Base-by-base conservation (phyloP, 768 basidiomycete genomes). In the Leccinum boreale region DNA sequence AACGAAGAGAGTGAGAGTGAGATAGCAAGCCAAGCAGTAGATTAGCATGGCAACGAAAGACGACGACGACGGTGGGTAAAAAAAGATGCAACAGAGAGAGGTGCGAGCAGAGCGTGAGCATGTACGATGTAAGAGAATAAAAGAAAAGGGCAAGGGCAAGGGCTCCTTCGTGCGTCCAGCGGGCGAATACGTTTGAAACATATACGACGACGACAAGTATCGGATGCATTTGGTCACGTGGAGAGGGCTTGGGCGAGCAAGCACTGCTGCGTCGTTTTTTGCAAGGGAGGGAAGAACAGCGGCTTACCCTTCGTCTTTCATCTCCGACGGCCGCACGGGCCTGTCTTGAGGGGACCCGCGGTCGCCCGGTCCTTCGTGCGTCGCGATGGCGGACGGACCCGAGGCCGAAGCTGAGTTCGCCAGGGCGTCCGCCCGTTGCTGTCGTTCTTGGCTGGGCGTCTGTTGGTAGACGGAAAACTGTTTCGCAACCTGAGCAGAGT, bases 251-350 rank as follows among this genome's bases (percentile, higher is more conserved):
- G 53, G 56, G 52, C 56, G 56, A 50, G 55, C 60, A 47, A 61
- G 58, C 54, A 57, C 62, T 31, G 49, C 53, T 31, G 49, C 53
- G 61, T 67, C 50, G 35, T 56, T 50, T 31, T n/a, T n/a, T 31
- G 53, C 52, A 60, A 61, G 65, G 28, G 52, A 42, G 26, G n/a
- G 55, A 42, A 42, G n/a, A 58, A 50, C 58, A 61, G 61, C 55
- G 58, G 78, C 89, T 87, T 80, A 91, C 89, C 89, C 89, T 79
- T 85, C 85, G 69, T 91, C 89, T 59, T 87, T 85, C 86, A 87
- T 87, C 70, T 90, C 88, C 19, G 83, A 83, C 9, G 85, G 85
- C 61, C 85, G 81, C 65, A 86, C 79, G 17, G 82, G 78, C 67
- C 81, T 80, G 14, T 83, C 76, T 49, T 74, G 77, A 54, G 79